Base-by-base conservation (phyloP, 495 filamentous ascomycete species). In the Lepraria neglecta region DNA sequence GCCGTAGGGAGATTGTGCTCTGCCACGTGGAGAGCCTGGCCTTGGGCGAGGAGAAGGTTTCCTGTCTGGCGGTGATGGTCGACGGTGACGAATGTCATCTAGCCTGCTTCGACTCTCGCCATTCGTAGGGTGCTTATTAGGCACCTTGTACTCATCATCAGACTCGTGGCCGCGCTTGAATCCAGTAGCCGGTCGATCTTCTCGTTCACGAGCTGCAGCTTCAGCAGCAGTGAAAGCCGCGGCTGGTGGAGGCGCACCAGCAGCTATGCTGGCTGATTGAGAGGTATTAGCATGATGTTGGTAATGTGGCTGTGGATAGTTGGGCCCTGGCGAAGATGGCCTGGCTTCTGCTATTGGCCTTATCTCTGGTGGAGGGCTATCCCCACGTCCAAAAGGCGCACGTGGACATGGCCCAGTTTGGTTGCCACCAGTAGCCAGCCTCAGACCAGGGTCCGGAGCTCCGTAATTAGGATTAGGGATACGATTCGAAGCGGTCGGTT, bases 111-210 rank as follows among this genome's bases (percentile, higher is more conserved):
- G 86, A 59, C 77, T 87, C 70, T 98, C 94, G 6, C 97, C 92
- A 31, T 83, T 95, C 5, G 90, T 84, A 47, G 85, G 84, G 77
- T 96, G 96, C 74, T 97, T 96, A 48, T 71, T 73, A 19, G 83
- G 75, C 28, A 60, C 28, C 24, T 67, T 65, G 46, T 68, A 65
- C 30, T 95, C 92, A 59, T 91, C 88, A 58, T 96, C 94, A 89
- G 94, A 95, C 67, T 97, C 94, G 44, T 90, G 84, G 65, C 80
- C 77, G 61, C 94, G 82, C 80, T 98, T 98, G 60, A 90, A 84
- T 1, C 86, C 87, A 45, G 86, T 87, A 9, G 85, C 80, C 24
- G 88, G 82, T 43, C 92, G 88, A 48, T 94, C 83, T 47, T 96
- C 90, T 52, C 91, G 82, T 51, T 96, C 91, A 63, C 86, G 83